Conservation (phyloP, 192 early-diverging fungal genomes). For the Chytriomyces sp. region DNA sequence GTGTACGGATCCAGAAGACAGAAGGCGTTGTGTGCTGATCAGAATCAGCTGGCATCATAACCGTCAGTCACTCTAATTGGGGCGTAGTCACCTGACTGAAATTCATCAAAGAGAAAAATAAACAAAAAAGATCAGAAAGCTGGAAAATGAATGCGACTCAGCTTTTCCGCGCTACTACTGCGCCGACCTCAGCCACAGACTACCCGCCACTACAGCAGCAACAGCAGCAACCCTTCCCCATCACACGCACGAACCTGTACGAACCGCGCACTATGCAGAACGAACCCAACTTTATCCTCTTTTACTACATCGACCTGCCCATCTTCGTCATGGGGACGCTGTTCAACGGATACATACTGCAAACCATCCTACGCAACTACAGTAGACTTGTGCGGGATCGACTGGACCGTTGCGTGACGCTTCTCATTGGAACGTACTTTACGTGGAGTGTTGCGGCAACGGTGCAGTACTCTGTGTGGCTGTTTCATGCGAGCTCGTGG, state of each 20-base stretch:
- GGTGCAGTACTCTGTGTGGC: neutral
- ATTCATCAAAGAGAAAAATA: too few species aligned
- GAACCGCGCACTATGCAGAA: neutral
- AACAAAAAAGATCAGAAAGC: too few species aligned
- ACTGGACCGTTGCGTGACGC: neutral
- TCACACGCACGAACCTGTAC: neutral
- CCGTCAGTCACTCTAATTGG: too few species aligned
- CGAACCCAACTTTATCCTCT: neutral
- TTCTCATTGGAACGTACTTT: neutral
- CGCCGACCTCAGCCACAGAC: too few species aligned
- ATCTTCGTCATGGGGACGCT: neutral
- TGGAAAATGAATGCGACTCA: too few species aligned
- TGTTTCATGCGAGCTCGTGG: neutral
- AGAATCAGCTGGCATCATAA: too few species aligned
- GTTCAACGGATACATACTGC: neutral
- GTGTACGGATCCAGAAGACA: too few species aligned
- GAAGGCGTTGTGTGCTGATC: too few species aligned
- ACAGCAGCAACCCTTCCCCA: too few species aligned
- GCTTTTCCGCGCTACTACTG: too few species aligned
- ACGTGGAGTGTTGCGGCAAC: neutral
- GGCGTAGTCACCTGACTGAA: too few species aligned
- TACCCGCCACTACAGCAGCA: too few species aligned
- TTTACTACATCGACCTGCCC: conserved; percentile 2
- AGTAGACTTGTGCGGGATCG: neutral
- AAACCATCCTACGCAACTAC: neutral